Percentiles rank a stretch among this genome's conserved stretches.
phyloP scores from a whole-genome alignment of 345 rosid genomes.

The Excoecaria agallocha region DNA sequence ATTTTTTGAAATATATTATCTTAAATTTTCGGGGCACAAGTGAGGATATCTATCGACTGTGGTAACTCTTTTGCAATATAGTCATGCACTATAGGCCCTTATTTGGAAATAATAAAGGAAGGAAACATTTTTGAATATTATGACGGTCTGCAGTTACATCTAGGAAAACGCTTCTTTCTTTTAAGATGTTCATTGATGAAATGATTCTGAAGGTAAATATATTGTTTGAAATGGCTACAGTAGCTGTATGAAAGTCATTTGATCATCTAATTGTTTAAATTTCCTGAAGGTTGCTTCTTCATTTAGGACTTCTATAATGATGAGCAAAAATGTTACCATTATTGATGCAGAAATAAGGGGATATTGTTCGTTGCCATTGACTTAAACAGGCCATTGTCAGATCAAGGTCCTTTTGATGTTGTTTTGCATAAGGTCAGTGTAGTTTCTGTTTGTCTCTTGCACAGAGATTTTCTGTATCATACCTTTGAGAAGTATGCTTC shows the following conservation, averaged over 20 bases:
- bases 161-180: neutral
- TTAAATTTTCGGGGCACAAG: neutral
- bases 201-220: neutral
- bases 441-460: neutral
- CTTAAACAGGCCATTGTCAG: slow-evolving; percentile 56
- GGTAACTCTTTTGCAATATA: neutral
- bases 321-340: slow-evolving; percentile 18
- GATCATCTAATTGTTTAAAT: slow-evolving; percentile 25
- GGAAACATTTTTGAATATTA: neutral
- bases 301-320: slow-evolving; percentile 3
- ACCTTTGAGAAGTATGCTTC: too few species aligned
- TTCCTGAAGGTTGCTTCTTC: slow-evolving; percentile 22
- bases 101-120: neutral
- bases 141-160: neutral
- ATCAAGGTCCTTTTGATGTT: slow-evolving; percentile 94
- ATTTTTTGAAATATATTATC: neutral
- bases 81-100: neutral
- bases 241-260: slow-evolving; percentile 1
- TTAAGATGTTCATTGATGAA: neutral
- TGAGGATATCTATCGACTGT: too few species aligned
- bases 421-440: slow-evolving; percentile 82
- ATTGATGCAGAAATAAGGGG: slow-evolving; percentile 68
- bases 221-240: slow-evolving; percentile 1
- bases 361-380: slow-evolving; percentile 75
- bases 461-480: neutral